Evolutionary conservation across 1,284 basidiomycete species (phyloP), one percentile per base, ranked within the genome.

Genomic region (Ganoderma multipileum): DNA sequence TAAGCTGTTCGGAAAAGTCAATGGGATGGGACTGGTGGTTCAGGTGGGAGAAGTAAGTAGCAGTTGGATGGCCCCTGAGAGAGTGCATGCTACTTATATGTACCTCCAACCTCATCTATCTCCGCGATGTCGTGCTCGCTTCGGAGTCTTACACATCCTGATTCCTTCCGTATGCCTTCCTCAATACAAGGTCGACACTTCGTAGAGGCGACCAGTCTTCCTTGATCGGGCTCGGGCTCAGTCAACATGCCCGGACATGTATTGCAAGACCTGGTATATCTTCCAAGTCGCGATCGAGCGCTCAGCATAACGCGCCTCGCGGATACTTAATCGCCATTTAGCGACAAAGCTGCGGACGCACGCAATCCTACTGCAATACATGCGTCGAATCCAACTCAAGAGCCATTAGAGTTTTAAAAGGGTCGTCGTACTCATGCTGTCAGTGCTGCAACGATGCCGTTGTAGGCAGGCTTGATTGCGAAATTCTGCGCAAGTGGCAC

Each of bases 391-490:
- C 16, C 18, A n/a, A 26, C 47, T 23, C 28, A 3, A 28, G 12
- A n/a, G n/a, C n/a, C n/a, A n/a, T 26, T 54, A 28, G 8, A 33
- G 23, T 26, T 18, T 33, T 9, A 20, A 30, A 33, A 6, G 18
- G 52, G 52, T 18, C 52, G 6, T 33, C 28, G 7, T 30, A 11
- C 12, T 70, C 52, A 70, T 9, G 63, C 52, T 18, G 20, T 30
- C 47, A 72, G 50, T 14, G 71, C 74, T 4, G 68, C 68, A 33
- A 67, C 70, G 26, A 76, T 76, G 41, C 75, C 75, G 58, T 71
- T 72, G 68, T 74, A 74, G 1, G 75, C 75, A 23, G 74, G 74
- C 68, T 76, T 76, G 64, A 72, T 72, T 16, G 63, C 69, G 66
- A 71, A 70, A 65, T 70, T 72, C 74, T 75, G 54, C 30, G 36